Percentiles rank a stretch among this genome's conserved stretches.
phyloP scores from a whole-genome alignment of 805 yeast genomes.

The Cyberlindnera amylophila region DNA sequence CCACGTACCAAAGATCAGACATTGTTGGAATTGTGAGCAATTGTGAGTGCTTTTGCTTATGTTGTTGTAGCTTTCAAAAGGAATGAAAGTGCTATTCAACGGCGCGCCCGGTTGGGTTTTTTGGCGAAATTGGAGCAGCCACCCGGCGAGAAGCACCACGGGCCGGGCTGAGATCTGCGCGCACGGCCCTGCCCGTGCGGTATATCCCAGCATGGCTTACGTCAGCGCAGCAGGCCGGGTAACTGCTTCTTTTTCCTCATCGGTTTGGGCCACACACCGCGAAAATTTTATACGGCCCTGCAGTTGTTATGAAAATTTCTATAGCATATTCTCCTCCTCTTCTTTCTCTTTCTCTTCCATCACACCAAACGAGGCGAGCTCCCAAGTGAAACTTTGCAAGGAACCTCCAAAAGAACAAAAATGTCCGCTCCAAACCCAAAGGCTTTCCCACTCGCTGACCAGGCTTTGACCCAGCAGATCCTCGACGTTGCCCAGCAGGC shows the following conservation, averaged over 20 bases:
- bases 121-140: constrained; percentile 12
- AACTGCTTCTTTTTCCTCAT: constrained; percentile 5
- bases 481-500: constrained; percentile 98
- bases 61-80: not conserved
- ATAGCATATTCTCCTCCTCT: not conserved
- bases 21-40: constrained; percentile 30
- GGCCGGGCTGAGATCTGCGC: constrained; percentile 9
- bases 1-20: constrained; percentile 75
- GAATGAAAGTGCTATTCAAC: not conserved
- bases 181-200: not conserved
- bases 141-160: constrained; percentile 2
- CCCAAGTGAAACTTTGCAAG: constrained; percentile 32
- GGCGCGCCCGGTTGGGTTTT: constrained; percentile 4
- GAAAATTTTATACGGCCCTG: constrained; percentile 3
- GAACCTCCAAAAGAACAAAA: constrained; percentile 35
- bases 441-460: constrained; percentile 98
- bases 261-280: constrained; percentile 5
- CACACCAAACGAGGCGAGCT: constrained; percentile 29
- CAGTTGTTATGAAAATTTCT: not conserved
- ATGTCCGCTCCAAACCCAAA: constrained; percentile 95
- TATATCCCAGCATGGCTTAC: constrained; percentile 4
- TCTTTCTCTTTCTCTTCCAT: constrained; percentile 1
- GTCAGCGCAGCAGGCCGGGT: constrained; percentile 6
- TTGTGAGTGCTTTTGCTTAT: constrained; percentile 1
- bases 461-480: constrained; percentile 92